Evolutionary conservation across 192 early-diverging fungal genomes (phyloP).

Genomic region (Dissophora globulifera): DNA sequence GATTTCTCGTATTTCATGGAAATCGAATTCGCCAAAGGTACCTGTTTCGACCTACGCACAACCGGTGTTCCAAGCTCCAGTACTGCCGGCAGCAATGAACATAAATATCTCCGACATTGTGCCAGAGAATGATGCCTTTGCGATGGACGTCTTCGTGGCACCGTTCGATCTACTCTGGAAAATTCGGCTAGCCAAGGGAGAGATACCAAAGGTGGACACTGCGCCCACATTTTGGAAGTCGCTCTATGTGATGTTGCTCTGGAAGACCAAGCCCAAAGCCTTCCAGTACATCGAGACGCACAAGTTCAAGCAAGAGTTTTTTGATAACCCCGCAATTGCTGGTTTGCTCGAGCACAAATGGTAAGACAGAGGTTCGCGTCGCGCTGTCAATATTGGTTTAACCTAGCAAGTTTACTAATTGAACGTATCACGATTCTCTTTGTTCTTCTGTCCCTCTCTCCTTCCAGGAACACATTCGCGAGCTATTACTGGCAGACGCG

Average conservation of each 20-base stretch:
- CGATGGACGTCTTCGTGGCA: conserved; percentile 10
- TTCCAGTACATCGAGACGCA: neutral
- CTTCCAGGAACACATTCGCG: conserved; percentile 15
- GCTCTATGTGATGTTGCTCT: neutral
- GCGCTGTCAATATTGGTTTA: neutral
- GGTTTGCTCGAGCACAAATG: conserved; percentile 31
- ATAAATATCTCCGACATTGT: too few relatives aligned
- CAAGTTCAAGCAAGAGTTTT: conserved; percentile 7
- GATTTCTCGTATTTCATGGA: too few relatives aligned
- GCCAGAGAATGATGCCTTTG: neutral
- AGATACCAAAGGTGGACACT: too few relatives aligned
- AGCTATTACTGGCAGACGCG: conserved; percentile 3
- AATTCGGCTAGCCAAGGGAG: too few relatives aligned
- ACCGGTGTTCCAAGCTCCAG: too few relatives aligned
- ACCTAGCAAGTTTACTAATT: neutral
- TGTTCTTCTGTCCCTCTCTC: neutral
- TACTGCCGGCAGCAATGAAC: too few relatives aligned
- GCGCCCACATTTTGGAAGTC: neutral
- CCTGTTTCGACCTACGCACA: too few relatives aligned
- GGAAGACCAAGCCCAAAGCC: conserved; percentile 5
- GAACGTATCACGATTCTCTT: neutral
- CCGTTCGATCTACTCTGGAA: conserved; percentile 19
- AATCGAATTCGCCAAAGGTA: too few relatives aligned
- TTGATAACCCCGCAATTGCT: conserved; percentile 26
- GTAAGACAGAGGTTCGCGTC: too few relatives aligned